Evolutionary conservation across 2,329 filamentous ascomycete species (phyloP).

Genomic region (Neoascochyta sp.): DNA sequence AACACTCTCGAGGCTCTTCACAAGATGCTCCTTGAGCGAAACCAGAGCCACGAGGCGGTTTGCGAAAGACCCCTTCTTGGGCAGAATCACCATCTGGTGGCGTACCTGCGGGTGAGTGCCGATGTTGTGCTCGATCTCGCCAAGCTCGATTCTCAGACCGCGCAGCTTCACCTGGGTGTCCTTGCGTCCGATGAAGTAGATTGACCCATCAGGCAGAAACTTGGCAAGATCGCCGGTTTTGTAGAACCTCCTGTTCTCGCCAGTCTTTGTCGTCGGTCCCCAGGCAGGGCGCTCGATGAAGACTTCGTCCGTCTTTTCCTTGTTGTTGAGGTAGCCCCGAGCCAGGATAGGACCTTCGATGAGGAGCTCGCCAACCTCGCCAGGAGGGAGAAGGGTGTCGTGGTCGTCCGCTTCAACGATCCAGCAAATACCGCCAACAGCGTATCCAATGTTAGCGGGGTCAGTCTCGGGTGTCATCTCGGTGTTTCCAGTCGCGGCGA

Average conservation of each 20-base stretch:
- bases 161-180: constrained; percentile 22
- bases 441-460: constrained; percentile 37
- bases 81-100: no score
- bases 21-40: no score
- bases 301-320: constrained; percentile 9
- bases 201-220: constrained; percentile 11
- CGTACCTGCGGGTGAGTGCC: constrained; percentile 17
- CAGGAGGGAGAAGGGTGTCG: constrained; percentile 15
- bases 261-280: no score
- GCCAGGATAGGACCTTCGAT: constrained; percentile 46
- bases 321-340: constrained; percentile 19
- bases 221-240: constrained; percentile 21
- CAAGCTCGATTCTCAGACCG: constrained; percentile 19
- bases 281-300: constrained; percentile 13
- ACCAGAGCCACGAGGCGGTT: constrained; percentile 43
- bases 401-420: constrained; percentile 19
- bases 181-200: constrained; percentile 16
- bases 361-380: constrained; percentile 44
- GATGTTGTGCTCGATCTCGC: constrained; percentile 18
- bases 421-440: constrained; percentile 48
- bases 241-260: constrained; percentile 18
- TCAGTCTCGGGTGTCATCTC: constrained; percentile 6
- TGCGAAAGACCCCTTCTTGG: constrained; percentile 34
- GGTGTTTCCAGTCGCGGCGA: constrained; percentile 37
- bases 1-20: no score